Base-by-base conservation (phyloP, 2,329 filamentous ascomycete species). In the Aspergillus novoparasiticus region DNA sequence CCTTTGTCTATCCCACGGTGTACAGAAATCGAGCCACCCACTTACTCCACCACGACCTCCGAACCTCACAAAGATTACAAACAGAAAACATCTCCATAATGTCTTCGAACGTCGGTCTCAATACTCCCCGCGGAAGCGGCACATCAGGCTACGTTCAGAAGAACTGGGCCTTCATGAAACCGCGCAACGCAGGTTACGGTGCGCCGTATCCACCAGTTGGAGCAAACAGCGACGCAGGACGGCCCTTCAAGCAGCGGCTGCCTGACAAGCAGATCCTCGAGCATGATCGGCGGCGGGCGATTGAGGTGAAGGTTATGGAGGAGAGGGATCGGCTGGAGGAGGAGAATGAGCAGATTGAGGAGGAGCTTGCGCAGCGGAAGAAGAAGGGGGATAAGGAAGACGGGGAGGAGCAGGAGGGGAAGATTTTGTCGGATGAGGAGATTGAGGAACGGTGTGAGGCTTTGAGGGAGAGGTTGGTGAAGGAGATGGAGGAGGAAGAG, bases 71-170 rank as follows among this genome's bases (percentile, higher is more conserved):
- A 57, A 26, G 16, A 28, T 55, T 26, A 26, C 48, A n/a, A 56
- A n/a, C 46, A 39, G 53, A 45, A 53, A 10, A 51, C 14, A 11
- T 9, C 45, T 12, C 11, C 23, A 74, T 34, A 71, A 98, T 98
- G 95, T 95, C 94, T 64, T 93, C 95, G 69, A 99, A 99, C 82
- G 95, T 99, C 74, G 96, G 95, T 62, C 92, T 99, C 72, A 89
- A 90, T 62, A 99, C 95, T 5, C 95, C 95, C 3, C 90, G 95
- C 73, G 95, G 95, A 70, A 96, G 92, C 76, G 95, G 95, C 55
- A 99, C 95, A 62, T 98, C 94, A 1, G 95, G 95, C 76, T 98
- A 98, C 78, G 94, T 99, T 61, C 94, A 98, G 81, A 92, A 93
- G 79, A 99, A 98, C 82, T 88, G 93, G 41, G 95, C 95, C 21